A percentile compares a stretch with the other conserved stretches of the same genome.
These are phyloP conservation scores for Daldinia bambusicola DNA, from an alignment of 495 filamentous ascomycete species.

Conservation along the genomic window DNA sequence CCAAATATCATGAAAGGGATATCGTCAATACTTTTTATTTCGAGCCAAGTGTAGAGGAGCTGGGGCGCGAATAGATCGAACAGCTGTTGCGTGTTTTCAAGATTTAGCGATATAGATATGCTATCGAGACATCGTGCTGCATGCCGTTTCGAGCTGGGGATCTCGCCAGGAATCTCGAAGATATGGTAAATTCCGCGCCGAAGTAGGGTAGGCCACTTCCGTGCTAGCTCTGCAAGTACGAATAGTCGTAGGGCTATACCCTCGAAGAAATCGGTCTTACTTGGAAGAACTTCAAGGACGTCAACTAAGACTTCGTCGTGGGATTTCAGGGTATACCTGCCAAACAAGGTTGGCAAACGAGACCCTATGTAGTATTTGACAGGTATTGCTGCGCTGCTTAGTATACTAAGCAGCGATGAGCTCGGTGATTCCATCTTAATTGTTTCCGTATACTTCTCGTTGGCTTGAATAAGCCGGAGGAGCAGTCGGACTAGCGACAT, in stretches of 20 bases:
- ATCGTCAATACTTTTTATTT: conserved; percentile 66
- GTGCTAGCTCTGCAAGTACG: conserved; percentile 77
- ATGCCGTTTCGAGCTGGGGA: conserved; percentile 70
- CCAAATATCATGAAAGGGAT: conserved; percentile 87
- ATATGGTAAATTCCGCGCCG: conserved; percentile 90
- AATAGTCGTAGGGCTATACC: conserved; percentile 87
- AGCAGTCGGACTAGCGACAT: conserved; percentile 73
- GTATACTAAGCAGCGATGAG: conserved; percentile 77
- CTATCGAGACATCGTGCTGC: conserved; percentile 74
- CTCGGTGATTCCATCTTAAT: conserved; percentile 71
- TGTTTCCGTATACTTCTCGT: conserved; percentile 68
- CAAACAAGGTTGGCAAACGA: conserved; percentile 78
- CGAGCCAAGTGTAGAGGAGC: conserved; percentile 92
- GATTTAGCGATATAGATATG: conserved; percentile 70
- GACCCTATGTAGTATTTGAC: conserved; percentile 80
- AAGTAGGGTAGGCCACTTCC: conserved; percentile 80
- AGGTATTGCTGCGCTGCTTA: conserved; percentile 71
- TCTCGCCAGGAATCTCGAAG: conserved; percentile 83
- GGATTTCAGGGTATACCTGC: conserved; percentile 76
- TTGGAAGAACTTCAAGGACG: conserved; percentile 76
- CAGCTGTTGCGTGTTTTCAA: conserved; percentile 71
- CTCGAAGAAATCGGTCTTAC: conserved; percentile 74
- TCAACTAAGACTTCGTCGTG: conserved; percentile 87
- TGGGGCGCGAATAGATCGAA: conserved; percentile 92
- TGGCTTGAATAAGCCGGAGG: conserved; percentile 70